Evolutionary conservation across 2,329 filamentous ascomycete genomes (phyloP), one percentile per base, ranked within the genome.

Genomic region (Cercospora sp.): DNA sequence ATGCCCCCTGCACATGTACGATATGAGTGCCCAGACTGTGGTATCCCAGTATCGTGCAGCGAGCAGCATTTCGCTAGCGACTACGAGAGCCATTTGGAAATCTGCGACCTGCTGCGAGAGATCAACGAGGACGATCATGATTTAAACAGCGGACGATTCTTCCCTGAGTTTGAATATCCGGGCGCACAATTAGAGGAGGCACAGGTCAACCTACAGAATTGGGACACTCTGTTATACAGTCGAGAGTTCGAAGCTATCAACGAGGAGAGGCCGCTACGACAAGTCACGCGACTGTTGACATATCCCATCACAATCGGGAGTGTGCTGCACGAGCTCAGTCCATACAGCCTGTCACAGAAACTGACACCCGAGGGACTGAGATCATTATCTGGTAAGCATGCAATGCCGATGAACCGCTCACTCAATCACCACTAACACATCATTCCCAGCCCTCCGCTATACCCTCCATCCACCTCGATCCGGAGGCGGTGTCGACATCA

Each of bases 101-200:
- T 99, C 39, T 99, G 95, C 79, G 94, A 99, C 76, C 91, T 91
- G 0, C 83, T 99, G 66, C 86, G 91, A 72, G 91, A 98, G 81
- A 94, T 97, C 81, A 99, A 99, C 74, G 95, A 99, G 81, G 95
- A 99, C 77, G 95, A 99, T 74, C 96, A 99, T 77, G 95, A 99
- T 79, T 81, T 99, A 72, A 86, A 91, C 61, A 97, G 93, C 18
- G 95, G 95, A 3, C 87, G 95, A 30, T 91, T 93, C 79, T 99
- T 99, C 80, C 90, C 91, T 13, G 96, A 99, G 79, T 98, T 96
- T 76, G 89, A 94, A 69, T 96, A 97, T 77, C 93, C 95, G 0
- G 92, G 91, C 13, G 86, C 90, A 64, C 94, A 97, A 81, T 89
- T 97, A 78, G 94, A 97, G 72, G 94, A 97, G 79, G 92, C 93